Conservation (phyloP, 164 flowering plant species). For the Stephania japonica region DNA sequence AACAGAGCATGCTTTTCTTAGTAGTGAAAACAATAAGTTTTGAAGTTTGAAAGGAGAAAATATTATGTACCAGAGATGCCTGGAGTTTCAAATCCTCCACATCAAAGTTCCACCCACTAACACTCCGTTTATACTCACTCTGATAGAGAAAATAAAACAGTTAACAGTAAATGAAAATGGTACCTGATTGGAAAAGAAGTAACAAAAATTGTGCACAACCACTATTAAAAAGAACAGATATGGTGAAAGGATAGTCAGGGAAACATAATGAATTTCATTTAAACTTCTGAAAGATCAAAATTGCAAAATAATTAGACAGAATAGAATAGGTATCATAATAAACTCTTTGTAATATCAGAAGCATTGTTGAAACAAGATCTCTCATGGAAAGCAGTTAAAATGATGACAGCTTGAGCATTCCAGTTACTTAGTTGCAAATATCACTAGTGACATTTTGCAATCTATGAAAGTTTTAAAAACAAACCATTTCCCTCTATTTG, state of each 20-base stretch:
- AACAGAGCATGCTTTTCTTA: neutral
- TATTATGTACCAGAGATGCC: conserved; percentile 64
- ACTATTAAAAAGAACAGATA: neutral
- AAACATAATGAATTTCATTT: neutral
- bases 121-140: conserved; percentile 98
- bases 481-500: neutral
- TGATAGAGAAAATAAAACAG: conserved; percentile 26
- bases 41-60: neutral
- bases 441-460: neutral
- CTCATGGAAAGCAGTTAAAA: neutral
- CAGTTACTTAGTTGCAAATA: neutral
- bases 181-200: neutral
- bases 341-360: neutral
- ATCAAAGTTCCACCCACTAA: conserved; percentile 99
- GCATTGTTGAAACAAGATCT: neutral
- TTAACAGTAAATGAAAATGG: neutral
- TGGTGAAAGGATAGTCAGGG: neutral
- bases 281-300: no score
- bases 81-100: conserved; percentile 85
- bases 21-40: neutral
- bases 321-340: neutral
- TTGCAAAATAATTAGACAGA: no score
- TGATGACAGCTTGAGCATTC: neutral
- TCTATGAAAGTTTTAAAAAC: neutral
- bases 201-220: neutral